These are phyloP conservation scores for Fusarium sp. DNA, from an alignment of 2,329 filamentous ascomycete genomes.

Conservation along the genomic window DNA sequence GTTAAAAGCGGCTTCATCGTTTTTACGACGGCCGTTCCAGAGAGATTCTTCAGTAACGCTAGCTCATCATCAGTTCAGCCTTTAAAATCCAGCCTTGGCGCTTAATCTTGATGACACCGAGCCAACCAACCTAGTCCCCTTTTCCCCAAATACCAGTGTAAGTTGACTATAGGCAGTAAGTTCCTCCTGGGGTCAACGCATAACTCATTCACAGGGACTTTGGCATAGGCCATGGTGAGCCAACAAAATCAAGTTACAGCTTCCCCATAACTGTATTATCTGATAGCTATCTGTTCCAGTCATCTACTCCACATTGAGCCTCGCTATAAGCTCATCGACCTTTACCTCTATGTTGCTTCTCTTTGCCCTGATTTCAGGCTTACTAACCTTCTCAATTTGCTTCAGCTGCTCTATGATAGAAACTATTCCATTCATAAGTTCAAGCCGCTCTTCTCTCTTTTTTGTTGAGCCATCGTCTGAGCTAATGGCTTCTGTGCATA, in stretches of 20 bases:
- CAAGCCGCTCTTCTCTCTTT: rapidly evolving
- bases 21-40: rapidly evolving
- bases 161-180: neutral
- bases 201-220: rapidly evolving
- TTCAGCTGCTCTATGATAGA: neutral
- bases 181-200: rapidly evolving
- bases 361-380: rapidly evolving
- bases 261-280: neutral
- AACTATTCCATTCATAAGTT: rapidly evolving
- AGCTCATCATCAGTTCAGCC: too few relatives aligned
- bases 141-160: too few relatives aligned
- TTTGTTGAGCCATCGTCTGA: rapidly evolving
- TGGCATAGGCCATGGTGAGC: neutral
- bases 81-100: rapidly evolving
- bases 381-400: rapidly evolving
- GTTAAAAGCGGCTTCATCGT: neutral
- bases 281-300: neutral
- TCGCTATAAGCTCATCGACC: neutral
- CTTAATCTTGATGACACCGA: neutral
- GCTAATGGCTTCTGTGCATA: rapidly evolving
- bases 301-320: rapidly evolving
- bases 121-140: rapidly evolving
- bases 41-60: too few relatives aligned
- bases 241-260: neutral
- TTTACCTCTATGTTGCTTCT: rapidly evolving